Base-by-base conservation (phyloP, 2,329 filamentous ascomycete species). In the Blastomyces parvus region DNA sequence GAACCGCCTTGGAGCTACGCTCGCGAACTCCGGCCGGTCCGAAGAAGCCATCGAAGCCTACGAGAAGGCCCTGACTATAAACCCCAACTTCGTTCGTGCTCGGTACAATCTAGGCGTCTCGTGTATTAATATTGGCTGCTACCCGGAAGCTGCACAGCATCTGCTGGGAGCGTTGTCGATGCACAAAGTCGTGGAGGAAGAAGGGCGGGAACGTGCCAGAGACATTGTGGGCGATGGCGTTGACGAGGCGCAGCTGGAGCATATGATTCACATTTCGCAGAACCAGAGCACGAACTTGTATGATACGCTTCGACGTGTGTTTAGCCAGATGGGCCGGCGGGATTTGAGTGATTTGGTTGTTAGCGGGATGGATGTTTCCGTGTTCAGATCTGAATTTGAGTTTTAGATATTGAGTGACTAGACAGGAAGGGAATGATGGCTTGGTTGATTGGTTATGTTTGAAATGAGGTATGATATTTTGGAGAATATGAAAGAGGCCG, bases 21-120 rank as follows among this genome's bases (percentile, higher is more conserved):
- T 99, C 5, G 94, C 94, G 70, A 99, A 99, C 81, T 91, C 88
- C 60, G 93, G 93, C 56, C 89, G 91, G 64, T 90, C 86, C 62
- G 94, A 99, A 78, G 94, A 99, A 76, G 94, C 94, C 64, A 99
- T 99, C 70, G 89, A 92, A 55, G 94, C 94, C 0, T 99, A 99
- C 77, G 91, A 95, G 71, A 91, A 93, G 73, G 94, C 94, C 0
- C 84, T 99, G 9, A 88, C 87, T 53, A 84, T 97, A 65, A 89
- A 92, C 63, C 90, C 93, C 62, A 99, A 99, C 79, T 99, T 99
- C 73, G 95, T 99, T 22, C 89, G 94, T 64, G 94, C 94, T 2
- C 85, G 94, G 55, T 99, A 99, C 80, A 99, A 99, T 77, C 85
- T 99, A 1, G 94, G 94, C 56, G 94, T 97, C 11, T 90, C 86